Base-by-base conservation (phyloP, 2,329 filamentous ascomycete species). In the Scytalidium sp. region DNA sequence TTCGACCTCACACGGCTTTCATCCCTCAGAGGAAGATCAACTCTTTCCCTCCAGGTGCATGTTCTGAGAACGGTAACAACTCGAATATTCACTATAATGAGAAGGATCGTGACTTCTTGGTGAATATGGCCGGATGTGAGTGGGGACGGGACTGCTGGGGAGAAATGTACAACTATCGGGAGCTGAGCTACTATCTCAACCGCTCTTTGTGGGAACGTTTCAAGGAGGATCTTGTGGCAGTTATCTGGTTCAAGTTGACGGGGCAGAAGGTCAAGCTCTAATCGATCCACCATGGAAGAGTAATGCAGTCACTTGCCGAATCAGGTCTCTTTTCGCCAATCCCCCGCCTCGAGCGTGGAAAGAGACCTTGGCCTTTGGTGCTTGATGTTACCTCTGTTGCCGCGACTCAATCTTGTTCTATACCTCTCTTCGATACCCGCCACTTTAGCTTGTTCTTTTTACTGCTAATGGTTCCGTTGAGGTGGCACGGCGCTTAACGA, bases 71-170 rank as follows among this genome's bases (percentile, higher is more conserved):
- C 51, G 82, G 82, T 46, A 84, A 88, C 60, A 83, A 97, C 61
- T 80, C 83, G 1, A 78, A 79, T 15, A 86, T 95, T 54, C 95
- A 99, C 70, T 99, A 99, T 67, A 79, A 88, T 59, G 78, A 94
- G 68, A 77, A 82, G 40, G 91, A 95, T 52, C 83, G 90, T 22
- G 94, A 99, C 68, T 97, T 99, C 64, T 60, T 97, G 43, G 93
- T 99, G 62, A 99, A 97, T 69, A 97, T 99, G 93, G 94, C 94
- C 5, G 94, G 94, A 3, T 99, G 94, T 67, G 88, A 96, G 69
- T 97, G 90, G 87, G 93, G 93, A 3, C 83, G 94, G 45, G 93
- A 99, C 71, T 99, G 94, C 69, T 97, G 93, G 93, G 87, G 86
- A 32, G 94, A 99, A 72, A 97, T 99, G 84, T 96, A 96, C 73